A percentile compares a stretch with the other conserved stretches of the same genome.
Evolutionary conservation across 2,329 filamentous ascomycete species (phyloP).

Genomic region (Cephalotrichum gorgonifer): DNA sequence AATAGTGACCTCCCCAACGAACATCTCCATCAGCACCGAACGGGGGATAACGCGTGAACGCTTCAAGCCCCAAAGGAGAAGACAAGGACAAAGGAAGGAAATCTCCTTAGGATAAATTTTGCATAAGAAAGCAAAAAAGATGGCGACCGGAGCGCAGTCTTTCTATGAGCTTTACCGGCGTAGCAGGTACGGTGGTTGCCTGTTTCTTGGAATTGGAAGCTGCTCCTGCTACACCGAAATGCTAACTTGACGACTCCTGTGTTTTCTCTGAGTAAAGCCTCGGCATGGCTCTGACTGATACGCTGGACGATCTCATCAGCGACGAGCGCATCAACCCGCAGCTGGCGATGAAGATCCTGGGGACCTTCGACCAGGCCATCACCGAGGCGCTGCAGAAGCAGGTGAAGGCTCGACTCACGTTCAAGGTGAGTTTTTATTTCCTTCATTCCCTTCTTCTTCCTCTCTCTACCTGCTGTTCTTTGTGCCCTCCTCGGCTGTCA

Average conservation of each 20-base stretch:
- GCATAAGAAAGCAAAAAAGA: slow-evolving; percentile 16
- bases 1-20: slow-evolving; percentile 9
- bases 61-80: slow-evolving; percentile 1
- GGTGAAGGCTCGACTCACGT: slow-evolving; percentile 81
- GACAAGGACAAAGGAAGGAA: too few species aligned
- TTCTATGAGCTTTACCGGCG: slow-evolving; percentile 96
- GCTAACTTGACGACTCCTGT: slow-evolving; percentile 4
- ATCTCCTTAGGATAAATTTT: too few species aligned
- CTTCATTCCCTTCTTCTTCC: neutral
- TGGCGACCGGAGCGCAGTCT: slow-evolving; percentile 42
- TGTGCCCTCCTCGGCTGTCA: too few species aligned
- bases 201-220: neutral
- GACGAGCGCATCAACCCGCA: slow-evolving; percentile 93
- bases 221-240: slow-evolving; percentile 9
- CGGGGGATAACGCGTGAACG: neutral
- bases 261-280: slow-evolving; percentile 49
- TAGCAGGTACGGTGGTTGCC: slow-evolving; percentile 64
- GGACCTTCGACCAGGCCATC: slow-evolving; percentile 89
- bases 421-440: slow-evolving; percentile 58
- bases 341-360: slow-evolving; percentile 95
- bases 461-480: neutral
- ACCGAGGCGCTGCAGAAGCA: slow-evolving; percentile 85
- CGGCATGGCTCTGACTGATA: slow-evolving; percentile 87
- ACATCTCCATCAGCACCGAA: neutral
- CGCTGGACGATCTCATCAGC: slow-evolving; percentile 92